Evolutionary conservation across 345 rosid species (phyloP), one percentile per base, ranked within the genome.

Genomic region (Corchorus capsularis): DNA sequence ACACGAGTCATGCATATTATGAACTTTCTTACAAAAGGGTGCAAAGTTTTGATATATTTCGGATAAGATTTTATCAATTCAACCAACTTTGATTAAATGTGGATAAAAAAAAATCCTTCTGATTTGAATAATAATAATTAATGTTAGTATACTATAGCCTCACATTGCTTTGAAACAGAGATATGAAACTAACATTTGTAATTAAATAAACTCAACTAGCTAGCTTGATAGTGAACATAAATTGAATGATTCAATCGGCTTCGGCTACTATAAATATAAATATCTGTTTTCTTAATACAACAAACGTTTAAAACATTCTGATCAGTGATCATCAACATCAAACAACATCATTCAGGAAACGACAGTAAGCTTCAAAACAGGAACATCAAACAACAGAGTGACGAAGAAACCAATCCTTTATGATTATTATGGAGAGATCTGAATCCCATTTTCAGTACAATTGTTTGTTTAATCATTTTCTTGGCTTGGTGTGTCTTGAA

Each of bases 191-290:
- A 3, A 12, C 37, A 22, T 46, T 46, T 46, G 46, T 47, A 47
- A 54, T 19, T 67, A 46, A 67, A 50, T 12, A 46, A 27, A 46
- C 39, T 46, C 19, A 6, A 67, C 5, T 20, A 6, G 71, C n/a
- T 46, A 22, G 12, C 39, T 46, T 47, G 71, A 19, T 47, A 55
- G 22, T 69, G 20, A 50, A 50, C 59, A 27, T 49, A 27, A 68
- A 47, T 22, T 22, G 71, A 68, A 68, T 22, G 71, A 22, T 20
- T n/a, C n/a, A n/a, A n/a, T n/a, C n/a, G n/a, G n/a, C n/a, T n/a
- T n/a, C 17, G 70, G 70, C 43, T 43, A 35, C 35, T 45, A 43
- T 22, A 9, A 27, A 27, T 45, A 43, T 22, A 9, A 27, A 27
- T 43, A 19, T 64, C 22, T 10, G 22, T 63, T 41, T n/a, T 14